A percentile compares a stretch with the other conserved stretches of the same genome.
Conservation (phyloP, 176 grass and related monocot species). For the Oryza glumipatula region DNA sequence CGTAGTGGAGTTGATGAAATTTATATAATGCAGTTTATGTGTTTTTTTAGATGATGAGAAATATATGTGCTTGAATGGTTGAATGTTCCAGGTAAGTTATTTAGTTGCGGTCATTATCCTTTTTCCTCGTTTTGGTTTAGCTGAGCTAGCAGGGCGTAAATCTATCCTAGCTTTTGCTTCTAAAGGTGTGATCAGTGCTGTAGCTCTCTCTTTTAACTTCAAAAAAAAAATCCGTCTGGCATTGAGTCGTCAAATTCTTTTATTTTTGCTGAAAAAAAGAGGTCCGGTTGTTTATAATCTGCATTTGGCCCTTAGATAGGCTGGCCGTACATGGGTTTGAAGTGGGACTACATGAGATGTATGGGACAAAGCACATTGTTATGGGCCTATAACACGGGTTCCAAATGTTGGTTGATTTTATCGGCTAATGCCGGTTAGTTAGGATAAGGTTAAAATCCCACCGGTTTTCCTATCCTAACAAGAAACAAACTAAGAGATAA, state of each 20-base stretch:
- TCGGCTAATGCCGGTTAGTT: too few relatives aligned
- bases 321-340: not conserved
- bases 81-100: too few relatives aligned
- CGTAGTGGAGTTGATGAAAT: not conserved
- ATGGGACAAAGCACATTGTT: too few relatives aligned
- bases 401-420: not conserved
- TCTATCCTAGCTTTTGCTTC: not conserved
- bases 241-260: not conserved
- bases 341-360: too few relatives aligned
- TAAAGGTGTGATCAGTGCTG: not conserved
- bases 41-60: not conserved
- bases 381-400: conserved; percentile 8
- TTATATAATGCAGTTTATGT: not conserved
- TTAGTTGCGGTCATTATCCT: not conserved
- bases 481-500: too few relatives aligned
- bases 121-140: too few relatives aligned
- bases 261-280: not conserved
- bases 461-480: too few relatives aligned
- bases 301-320: not conserved
- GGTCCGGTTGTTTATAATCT: not conserved
- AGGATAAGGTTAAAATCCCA: too few relatives aligned
- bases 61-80: not conserved
- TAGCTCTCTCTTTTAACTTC: not conserved
- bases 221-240: not conserved
- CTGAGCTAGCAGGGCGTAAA: not conserved